Evolutionary conservation across 2,329 filamentous ascomycete species (phyloP), one percentile per base, ranked within the genome.

Genomic region (Rhynchosporium secalis): DNA sequence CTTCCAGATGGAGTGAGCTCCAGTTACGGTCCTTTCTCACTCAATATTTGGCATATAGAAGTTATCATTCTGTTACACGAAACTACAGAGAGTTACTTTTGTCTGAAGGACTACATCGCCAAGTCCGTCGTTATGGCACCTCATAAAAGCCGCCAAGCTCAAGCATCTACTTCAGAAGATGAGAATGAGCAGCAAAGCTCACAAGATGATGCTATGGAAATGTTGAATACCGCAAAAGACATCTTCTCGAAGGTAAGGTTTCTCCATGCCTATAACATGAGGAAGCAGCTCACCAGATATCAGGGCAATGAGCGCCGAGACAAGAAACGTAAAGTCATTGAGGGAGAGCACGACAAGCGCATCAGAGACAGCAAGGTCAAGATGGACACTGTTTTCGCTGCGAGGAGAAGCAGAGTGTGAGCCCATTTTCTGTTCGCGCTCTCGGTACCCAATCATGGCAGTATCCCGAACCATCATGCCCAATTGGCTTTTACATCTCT

Each of bases 251-350:
- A 56, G 54, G 69, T 70, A 63, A 46, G 43, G 3, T 46, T 0
- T 46, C 15, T 28, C 7, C 10, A 26, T 20, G 4, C n/a, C n/a
- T 46, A 8, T 46, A 3, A 20, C 26, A 10, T 20, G 1, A n/a
- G 20, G 9, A 20, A 20, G 20, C n/a, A 8, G n/a, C 36, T 46
- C 40, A 31, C 12, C 40, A 38, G 38, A 26, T 47, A 59, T 36
- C 36, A 73, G 73, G 60, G 59, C 26, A 70, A 68, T 28, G 71
- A 64, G 52, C 66, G 63, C 3, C 67, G 70, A 33, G 70, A 73
- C 20, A 58, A 65, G n/a, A 71, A 70, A 61, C 68, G 72, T 7
- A 71, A 66, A 29, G 56, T 58, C 28, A 68, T 74, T 36, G 68
- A 72, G 41, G 57, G 48, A 20, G 69, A 71, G 28, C 68, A 69